Conservation (phyloP, 2,329 filamentous ascomycete species). For the Neonectria coccinea region DNA sequence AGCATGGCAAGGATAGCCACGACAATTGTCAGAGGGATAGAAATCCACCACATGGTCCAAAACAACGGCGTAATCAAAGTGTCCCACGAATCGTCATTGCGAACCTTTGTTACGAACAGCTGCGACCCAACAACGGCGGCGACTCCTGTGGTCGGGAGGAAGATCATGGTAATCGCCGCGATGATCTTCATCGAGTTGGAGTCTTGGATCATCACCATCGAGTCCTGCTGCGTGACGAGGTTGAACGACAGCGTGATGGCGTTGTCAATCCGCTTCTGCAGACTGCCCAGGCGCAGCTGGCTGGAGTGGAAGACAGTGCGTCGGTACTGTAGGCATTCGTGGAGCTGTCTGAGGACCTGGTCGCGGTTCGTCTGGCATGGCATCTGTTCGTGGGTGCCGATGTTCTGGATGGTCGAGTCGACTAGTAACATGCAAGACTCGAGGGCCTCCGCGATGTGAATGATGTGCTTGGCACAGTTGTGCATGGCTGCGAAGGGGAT, state of each 20-base stretch:
- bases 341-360: constrained; percentile 42
- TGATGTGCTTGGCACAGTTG: constrained; percentile 48
- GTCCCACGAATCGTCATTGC: constrained; percentile 38
- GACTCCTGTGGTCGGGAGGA: constrained; percentile 52
- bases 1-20: constrained; percentile 41
- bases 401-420: constrained; percentile 34
- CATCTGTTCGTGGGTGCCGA: constrained; percentile 24
- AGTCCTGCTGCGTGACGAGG: constrained; percentile 53
- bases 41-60: constrained; percentile 48
- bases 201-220: constrained; percentile 50
- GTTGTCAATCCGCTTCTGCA: constrained; percentile 52
- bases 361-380: constrained; percentile 11
- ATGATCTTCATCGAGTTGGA: constrained; percentile 54
- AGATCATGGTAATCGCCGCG: constrained; percentile 53
- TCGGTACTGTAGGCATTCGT: constrained; percentile 47
- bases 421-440: constrained; percentile 45
- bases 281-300: constrained; percentile 50
- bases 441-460: constrained; percentile 46
- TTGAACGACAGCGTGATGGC: constrained; percentile 52
- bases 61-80: constrained; percentile 44
- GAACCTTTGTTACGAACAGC: constrained; percentile 40
- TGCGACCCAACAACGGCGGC: constrained; percentile 50
- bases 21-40: constrained; percentile 45
- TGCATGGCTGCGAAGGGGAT: constrained; percentile 46
- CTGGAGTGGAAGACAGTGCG: constrained; percentile 51